phyloP scores from a whole-genome alignment of 805 yeast species.

The Candida endomychidarum region DNA sequence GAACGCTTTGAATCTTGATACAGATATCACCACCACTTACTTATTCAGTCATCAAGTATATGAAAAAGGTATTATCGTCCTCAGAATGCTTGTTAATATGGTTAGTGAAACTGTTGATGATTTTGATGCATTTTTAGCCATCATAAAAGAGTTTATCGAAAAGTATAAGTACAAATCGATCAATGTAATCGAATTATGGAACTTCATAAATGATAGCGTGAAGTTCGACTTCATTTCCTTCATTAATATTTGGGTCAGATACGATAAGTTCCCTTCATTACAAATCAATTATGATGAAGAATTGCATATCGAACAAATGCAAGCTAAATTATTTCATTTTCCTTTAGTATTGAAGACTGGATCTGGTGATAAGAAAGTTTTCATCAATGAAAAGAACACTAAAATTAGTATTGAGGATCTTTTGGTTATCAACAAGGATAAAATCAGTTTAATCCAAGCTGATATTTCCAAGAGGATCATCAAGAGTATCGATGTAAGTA shows the following conservation, averaged over 20 bases:
- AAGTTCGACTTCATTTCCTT: conserved; percentile 50
- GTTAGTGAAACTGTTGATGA: conserved; percentile 9
- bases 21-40: conserved; percentile 29
- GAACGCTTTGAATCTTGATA: conserved; percentile 22
- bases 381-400: conserved; percentile 12
- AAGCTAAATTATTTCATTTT: conserved; percentile 60
- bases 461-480: conserved; percentile 15
- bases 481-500: conserved; percentile 8
- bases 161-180: conserved; percentile 36
- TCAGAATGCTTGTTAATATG: conserved; percentile 50
- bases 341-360: conserved; percentile 50
- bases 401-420: conserved; percentile 10
- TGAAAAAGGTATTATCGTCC: conserved; percentile 57
- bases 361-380: conserved; percentile 15
- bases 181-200: conserved; percentile 57
- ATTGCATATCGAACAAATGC: conserved; percentile 40
- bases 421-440: conserved; percentile 12
- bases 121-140: conserved; percentile 12
- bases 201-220: conserved; percentile 29
- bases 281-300: conserved; percentile 15
- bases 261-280: conserved; percentile 60
- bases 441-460: conserved; percentile 11
- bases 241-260: conserved; percentile 58
- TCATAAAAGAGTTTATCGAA: conserved; percentile 21
- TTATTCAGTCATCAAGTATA: conserved; percentile 54